A percentile compares a stretch with the other conserved stretches of the same genome.
phyloP scores from a whole-genome alignment of 1,284 basidiomycete species.

The Marasmius fiardii region DNA sequence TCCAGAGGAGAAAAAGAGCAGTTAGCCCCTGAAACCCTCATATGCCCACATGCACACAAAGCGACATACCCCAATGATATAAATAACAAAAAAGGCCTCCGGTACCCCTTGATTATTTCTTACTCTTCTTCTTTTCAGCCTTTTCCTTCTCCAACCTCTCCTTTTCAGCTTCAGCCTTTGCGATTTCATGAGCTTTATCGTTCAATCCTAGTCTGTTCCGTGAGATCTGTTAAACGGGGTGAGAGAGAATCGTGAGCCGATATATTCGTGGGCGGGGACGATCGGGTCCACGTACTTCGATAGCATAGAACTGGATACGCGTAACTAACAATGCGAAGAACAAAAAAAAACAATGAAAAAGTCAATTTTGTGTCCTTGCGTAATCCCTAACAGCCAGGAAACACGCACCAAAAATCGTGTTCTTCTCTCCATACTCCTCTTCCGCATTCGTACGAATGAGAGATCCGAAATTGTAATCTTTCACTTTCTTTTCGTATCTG shows the following conservation, averaged over 20 bases:
- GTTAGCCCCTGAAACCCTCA: too few relatives aligned
- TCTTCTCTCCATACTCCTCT: slow-evolving; percentile 87
- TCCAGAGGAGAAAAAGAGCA: too few relatives aligned
- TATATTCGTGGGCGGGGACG: slow-evolving; percentile 5
- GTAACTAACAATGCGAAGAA: background rate
- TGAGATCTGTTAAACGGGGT: slow-evolving; percentile 68
- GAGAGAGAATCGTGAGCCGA: slow-evolving; percentile 1
- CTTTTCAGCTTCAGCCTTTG: slow-evolving; percentile 67
- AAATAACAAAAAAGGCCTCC: too few relatives aligned
- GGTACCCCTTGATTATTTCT: background rate
- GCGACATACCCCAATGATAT: too few relatives aligned
- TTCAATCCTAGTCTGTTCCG: slow-evolving; percentile 93
- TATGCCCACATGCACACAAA: too few relatives aligned
- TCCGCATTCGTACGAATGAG: slow-evolving; percentile 82
- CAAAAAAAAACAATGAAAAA: background rate
- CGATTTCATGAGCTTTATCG: slow-evolving; percentile 81
- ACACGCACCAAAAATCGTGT: slow-evolving; percentile 88
- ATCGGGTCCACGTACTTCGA: slow-evolving; percentile 63
- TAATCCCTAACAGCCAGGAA: too few relatives aligned
- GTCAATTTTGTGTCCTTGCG: too few relatives aligned
- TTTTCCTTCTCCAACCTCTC: slow-evolving; percentile 52
- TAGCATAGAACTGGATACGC: slow-evolving; percentile 74
- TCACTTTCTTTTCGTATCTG: slow-evolving; percentile 83
- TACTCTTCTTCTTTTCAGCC: slow-evolving; percentile 36
- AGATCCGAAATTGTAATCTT: slow-evolving; percentile 98